phyloP scores from a whole-genome alignment of 1,139 yeast genomes.

The Candida sanyaensis region DNA sequence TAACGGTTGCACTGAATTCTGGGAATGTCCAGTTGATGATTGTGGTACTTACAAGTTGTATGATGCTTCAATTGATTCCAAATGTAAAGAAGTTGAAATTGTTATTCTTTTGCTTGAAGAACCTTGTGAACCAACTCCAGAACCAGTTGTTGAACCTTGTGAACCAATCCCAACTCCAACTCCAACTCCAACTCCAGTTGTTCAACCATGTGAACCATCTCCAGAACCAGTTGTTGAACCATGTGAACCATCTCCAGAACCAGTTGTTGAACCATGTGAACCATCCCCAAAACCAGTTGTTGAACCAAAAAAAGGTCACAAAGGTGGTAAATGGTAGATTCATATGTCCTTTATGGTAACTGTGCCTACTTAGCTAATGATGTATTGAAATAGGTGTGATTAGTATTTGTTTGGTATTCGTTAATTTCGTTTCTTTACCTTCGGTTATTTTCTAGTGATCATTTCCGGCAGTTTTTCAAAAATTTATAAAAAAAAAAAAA shows the following conservation, averaged over 20 bases:
- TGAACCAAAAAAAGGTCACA: neutral
- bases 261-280: too few species aligned
- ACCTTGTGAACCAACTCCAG: neutral
- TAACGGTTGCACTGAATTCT: slow-evolving; percentile 9
- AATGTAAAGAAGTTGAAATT: slow-evolving; percentile 12
- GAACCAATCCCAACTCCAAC: neutral
- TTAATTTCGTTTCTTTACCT: too few species aligned
- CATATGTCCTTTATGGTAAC: neutral
- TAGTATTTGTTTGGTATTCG: too few species aligned
- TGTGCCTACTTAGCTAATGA: neutral
- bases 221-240: neutral
- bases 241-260: neutral
- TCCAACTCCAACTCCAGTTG: too few species aligned
- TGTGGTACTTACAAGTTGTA: slow-evolving; percentile 15
- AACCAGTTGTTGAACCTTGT: neutral
- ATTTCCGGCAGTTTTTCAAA: too few species aligned
- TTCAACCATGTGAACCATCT: too few species aligned
- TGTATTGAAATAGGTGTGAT: too few species aligned
- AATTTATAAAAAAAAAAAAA: neutral
- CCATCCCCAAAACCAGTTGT: too few species aligned
- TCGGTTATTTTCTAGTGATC: too few species aligned
- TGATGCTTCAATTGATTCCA: slow-evolving; percentile 18
- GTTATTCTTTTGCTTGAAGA: slow-evolving; percentile 1
- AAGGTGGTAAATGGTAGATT: neutral
- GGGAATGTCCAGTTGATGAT: slow-evolving; percentile 47